Evolutionary conservation across 352 stramenopile genomes (phyloP).

Genomic region (Pythium volutum): DNA sequence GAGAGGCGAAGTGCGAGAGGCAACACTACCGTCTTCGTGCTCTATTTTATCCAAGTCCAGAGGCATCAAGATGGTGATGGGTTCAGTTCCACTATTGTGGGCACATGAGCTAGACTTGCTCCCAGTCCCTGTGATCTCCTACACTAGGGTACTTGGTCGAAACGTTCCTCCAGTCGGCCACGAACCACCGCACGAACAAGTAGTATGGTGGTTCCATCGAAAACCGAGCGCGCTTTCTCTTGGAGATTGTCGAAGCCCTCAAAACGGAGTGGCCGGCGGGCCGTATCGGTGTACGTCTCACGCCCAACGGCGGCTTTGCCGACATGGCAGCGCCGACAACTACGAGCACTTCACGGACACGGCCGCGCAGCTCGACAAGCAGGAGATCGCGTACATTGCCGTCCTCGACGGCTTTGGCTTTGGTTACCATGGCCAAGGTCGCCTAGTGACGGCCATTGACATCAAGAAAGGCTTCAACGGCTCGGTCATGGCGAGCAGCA

Average conservation of each 20-base stretch:
- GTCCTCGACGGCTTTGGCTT: conserved; percentile 36
- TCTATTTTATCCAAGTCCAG: no score
- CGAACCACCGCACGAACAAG: conserved; percentile 74
- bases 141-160: no score
- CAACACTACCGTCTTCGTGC: no score
- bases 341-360: conserved; percentile 40
- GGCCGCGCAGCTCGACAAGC: conserved; percentile 32
- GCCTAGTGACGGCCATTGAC: conserved; percentile 30
- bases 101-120: neutral
- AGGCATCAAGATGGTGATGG: no score
- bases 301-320: conserved; percentile 3
- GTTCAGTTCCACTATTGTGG: no score
- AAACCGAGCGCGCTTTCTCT: conserved; percentile 54
- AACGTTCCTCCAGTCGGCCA: conserved; percentile 60
- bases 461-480: conserved; percentile 32
- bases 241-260: conserved; percentile 28
- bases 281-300: neutral
- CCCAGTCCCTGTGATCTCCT: no score
- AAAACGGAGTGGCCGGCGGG: neutral
- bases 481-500: conserved; percentile 40
- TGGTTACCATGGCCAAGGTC: conserved; percentile 30
- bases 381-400: conserved; percentile 38
- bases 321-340: conserved; percentile 45
- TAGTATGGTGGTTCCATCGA: conserved; percentile 66
- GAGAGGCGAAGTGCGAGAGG: no score